Evolutionary conservation across 2,329 filamentous ascomycete species (phyloP), one percentile per base, ranked within the genome.

Genomic region (Claviceps sp.): DNA sequence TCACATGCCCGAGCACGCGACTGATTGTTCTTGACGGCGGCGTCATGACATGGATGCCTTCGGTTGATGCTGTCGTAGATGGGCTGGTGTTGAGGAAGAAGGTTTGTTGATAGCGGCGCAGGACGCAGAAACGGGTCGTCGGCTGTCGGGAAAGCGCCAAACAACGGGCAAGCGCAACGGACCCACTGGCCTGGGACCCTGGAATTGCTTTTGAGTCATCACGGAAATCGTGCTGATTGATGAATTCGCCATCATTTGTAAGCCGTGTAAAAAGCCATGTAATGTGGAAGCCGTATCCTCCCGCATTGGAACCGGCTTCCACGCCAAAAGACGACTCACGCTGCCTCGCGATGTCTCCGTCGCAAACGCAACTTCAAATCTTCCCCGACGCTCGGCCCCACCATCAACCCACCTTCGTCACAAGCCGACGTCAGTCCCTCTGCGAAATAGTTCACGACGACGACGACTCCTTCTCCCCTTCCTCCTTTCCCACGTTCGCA

Each of bases 11-110:
- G 38, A 50, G 39, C 44, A 53, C n/a, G 30, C 48, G 44, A 13
- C 52, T 14, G 43, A 26, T 19, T 39, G 52, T 39, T 40, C 48
- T 51, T 19, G 37, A 43, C 13, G 52, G 19, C 24, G 44, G 17
- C 17, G 44, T 38, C 52, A 53, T 53, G 14, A 40, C 48, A 53
- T 51, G 14, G 40, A 17, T 13, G 40, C 24, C 10, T 30, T 24
- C 37, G 5, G 24, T 17, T 11, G 19, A 40, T 43, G 51, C 13
- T 47, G 44, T 50, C 16, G 30, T 34, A 34, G 10, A 34, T 34
- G 10, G 30, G 30, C 30, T 34, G 10, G 10, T 34, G 30, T 34
- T 34, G 42, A 53, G 45, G 19, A 34, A 16, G 40, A 40, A 19
- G n/a, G 19, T 47, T 34, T 37, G 43, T 19, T n/a, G 16, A 37